Evolutionary conservation across 2,329 filamentous ascomycete species (phyloP), one percentile per base, ranked within the genome.

Genomic region (Penicillium sp.): DNA sequence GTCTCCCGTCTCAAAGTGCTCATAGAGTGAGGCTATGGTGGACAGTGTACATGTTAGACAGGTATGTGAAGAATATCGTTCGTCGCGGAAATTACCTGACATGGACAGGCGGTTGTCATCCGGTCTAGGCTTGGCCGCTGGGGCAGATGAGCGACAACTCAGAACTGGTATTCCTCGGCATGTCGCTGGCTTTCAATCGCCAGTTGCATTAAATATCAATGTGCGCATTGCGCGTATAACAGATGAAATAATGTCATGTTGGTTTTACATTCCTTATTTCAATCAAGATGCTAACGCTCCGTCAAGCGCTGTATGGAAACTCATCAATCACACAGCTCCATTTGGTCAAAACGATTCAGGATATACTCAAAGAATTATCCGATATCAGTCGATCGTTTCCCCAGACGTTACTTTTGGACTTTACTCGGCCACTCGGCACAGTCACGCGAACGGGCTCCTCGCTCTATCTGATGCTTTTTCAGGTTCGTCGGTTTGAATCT

Each of bases 41-140:
- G 62, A 64, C 61, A 6, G 59, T 65, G 5, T 65, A 65, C 16
- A 65, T 65, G 62, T 50, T 65, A 6, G 62, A 64, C 18, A 48
- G 62, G 62, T 64, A 56, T 13, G 42, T 28, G 24, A 28, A 28
- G 10, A 28, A 28, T n/a, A n/a, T n/a, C n/a, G n/a, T n/a, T n/a
- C n/a, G n/a, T n/a, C n/a, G n/a, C n/a, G n/a, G n/a, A 28, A 28
- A n/a, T 3, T 29, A 44, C 21, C 37, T 57, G 29, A 59, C n/a
- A 28, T 10, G 5, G 14, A 7, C 8, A 63, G 61, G 13, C 61
- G 61, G 3, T 48, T 63, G 2, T 60, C 61, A 2, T 62, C 61
- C 2, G 51, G 61, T 5, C 61, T 63, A 2, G 61, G 61, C 1
- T 39, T 63, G 7, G 57, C 61, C 2, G 61, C 57, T 16, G 61